Evolutionary conservation across 805 yeast species (phyloP).

Genomic region (Saccharomycopsis babjevae): DNA sequence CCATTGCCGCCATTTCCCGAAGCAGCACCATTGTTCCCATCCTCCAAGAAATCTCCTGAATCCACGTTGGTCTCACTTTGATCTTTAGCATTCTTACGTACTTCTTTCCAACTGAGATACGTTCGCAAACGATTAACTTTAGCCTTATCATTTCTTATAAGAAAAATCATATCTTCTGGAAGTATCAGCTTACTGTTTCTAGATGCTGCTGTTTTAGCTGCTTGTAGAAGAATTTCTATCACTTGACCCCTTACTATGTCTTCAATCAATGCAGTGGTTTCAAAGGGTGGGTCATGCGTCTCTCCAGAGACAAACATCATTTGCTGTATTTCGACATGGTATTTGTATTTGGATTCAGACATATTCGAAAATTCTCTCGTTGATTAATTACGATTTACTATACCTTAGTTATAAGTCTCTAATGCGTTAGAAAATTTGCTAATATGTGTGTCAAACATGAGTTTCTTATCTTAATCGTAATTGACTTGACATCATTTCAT

Average conservation of each 20-base stretch:
- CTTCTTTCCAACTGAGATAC: conserved; percentile 93
- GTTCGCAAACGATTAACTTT: conserved; percentile 87
- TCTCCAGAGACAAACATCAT: conserved; percentile 99
- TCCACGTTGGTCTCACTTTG: conserved; percentile 54
- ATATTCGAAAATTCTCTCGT: neutral
- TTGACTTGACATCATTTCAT: too few relatives aligned
- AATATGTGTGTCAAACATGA: neutral
- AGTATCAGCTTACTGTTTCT: conserved; percentile 79
- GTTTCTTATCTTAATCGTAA: too few relatives aligned
- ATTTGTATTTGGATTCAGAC: conserved; percentile 43
- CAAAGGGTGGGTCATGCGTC: conserved; percentile 86
- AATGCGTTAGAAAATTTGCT: neutral
- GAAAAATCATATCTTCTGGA: conserved; percentile 87
- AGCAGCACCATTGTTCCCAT: neutral
- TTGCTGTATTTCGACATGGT: conserved; percentile 88
- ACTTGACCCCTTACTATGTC: conserved; percentile 95
- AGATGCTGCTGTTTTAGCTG: conserved; percentile 63
- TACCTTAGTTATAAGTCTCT: too few relatives aligned
- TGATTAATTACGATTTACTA: neutral
- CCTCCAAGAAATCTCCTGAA: conserved; percentile 38
- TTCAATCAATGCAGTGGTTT: conserved; percentile 85
- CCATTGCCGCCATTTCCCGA: neutral
- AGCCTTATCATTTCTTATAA: conserved; percentile 87
- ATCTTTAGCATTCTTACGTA: conserved; percentile 69
- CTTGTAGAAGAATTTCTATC: conserved; percentile 68